phyloP scores from a whole-genome alignment of 306 rosid genomes.

The Dryas octopetala region DNA sequence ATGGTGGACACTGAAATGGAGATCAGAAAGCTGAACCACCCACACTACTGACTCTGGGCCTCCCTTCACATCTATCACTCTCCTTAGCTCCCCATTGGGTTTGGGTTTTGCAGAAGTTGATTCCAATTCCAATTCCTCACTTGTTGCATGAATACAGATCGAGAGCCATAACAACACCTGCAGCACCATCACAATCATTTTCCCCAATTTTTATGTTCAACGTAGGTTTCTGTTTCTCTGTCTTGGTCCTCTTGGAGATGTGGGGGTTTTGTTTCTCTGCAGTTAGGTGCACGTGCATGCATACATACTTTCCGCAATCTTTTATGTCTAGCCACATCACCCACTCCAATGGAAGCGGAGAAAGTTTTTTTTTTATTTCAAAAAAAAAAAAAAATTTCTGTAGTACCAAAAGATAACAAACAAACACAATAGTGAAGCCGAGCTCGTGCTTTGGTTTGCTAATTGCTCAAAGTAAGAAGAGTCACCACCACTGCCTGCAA shows the following conservation, averaged over 20 bases:
- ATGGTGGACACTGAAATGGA: conserved; percentile 91
- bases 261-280: no score
- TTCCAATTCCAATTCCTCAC: neutral
- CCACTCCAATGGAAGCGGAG: no score
- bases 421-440: neutral
- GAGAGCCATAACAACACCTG: neutral
- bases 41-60: conserved; percentile 67
- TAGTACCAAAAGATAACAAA: neutral
- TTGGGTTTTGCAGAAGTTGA: neutral
- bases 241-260: no score
- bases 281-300: no score
- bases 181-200: conserved; percentile 14
- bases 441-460: neutral
- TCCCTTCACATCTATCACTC: conserved; percentile 42
- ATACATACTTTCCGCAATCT: no score
- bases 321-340: no score
- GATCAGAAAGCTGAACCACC: conserved; percentile 96
- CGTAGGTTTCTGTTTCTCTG: no score
- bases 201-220: neutral
- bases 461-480: neutral
- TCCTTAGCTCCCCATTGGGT: neutral
- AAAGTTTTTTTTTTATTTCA: no score
- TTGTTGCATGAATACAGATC: neutral
- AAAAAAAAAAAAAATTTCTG: neutral
- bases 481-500: no score